Evolutionary conservation across 257 asterid species (phyloP).

Genomic region (Salvia hispanica): DNA sequence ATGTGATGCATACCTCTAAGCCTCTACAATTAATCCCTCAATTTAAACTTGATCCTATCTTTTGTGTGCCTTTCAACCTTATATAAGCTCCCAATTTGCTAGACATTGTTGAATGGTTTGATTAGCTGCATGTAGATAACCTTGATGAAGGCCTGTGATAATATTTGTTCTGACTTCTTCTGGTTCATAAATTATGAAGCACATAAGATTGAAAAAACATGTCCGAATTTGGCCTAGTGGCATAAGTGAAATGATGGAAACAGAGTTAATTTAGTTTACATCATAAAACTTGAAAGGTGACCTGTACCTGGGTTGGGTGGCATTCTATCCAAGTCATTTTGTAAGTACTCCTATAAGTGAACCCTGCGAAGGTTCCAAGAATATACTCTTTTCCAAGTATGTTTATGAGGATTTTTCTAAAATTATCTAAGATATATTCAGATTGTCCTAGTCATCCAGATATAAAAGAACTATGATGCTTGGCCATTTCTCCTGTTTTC

Average conservation of each 20-base stretch:
- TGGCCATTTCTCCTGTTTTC: background rate
- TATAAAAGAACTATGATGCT: conserved; percentile 12
- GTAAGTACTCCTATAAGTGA: conserved; percentile 4
- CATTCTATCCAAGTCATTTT: conserved; percentile 5
- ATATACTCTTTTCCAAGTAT: background rate
- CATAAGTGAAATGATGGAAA: conserved; percentile 17
- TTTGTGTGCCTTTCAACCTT: conserved; percentile 1
- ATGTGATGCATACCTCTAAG: background rate
- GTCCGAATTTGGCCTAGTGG: background rate
- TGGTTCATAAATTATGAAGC: conserved; percentile 13
- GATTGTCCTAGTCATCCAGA: conserved; percentile 2
- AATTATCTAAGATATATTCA: conserved; percentile 10
- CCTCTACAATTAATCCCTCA: background rate
- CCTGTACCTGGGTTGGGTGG: background rate
- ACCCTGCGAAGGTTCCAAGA: background rate
- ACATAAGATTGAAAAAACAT: background rate
- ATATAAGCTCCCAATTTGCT: background rate
- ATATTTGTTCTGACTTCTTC: conserved; percentile 8
- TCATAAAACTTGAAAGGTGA: background rate
- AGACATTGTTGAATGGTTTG: background rate
- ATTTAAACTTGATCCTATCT: background rate
- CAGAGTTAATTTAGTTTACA: conserved; percentile 2
- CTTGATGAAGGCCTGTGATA: background rate
- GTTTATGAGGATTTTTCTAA: background rate
- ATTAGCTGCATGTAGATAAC: conserved; percentile 9